Percentiles rank a stretch among this genome's conserved stretches.
Evolutionary conservation across 2,329 filamentous ascomycete genomes (phyloP).

Genomic region (Trichocomaceae sp.): DNA sequence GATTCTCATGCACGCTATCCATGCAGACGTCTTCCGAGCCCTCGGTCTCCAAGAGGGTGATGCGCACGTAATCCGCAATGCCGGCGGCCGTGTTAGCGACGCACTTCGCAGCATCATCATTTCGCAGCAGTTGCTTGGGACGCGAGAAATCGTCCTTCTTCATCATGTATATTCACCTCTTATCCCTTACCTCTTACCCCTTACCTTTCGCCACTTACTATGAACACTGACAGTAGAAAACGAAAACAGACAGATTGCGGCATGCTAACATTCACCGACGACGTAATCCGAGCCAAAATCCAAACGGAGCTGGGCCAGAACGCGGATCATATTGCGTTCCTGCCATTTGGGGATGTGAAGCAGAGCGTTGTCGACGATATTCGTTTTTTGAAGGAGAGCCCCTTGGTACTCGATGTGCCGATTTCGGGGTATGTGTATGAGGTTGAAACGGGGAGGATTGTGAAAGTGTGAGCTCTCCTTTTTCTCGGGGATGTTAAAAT

Average conservation of each 20-base stretch:
- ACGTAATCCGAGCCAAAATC: conserved; percentile 53
- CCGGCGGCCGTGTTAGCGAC: conserved; percentile 60
- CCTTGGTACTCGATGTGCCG: conserved; percentile 53
- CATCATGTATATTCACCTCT: conserved; percentile 26
- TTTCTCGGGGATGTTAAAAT: too few relatives aligned
- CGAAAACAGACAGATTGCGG: conserved; percentile 56
- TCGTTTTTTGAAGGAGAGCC: conserved; percentile 51
- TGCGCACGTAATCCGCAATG: conserved; percentile 72
- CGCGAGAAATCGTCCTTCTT: conserved; percentile 65
- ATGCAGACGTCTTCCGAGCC: conserved; percentile 54
- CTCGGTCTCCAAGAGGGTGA: conserved; percentile 68
- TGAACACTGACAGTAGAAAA: neutral
- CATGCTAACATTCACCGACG: conserved; percentile 55
- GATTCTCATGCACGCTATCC: neutral
- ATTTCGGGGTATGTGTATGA: conserved; percentile 71
- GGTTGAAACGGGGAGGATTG: conserved; percentile 61
- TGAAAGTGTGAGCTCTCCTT: conserved; percentile 30
- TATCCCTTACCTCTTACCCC: too few relatives aligned
- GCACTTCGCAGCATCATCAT: conserved; percentile 69
- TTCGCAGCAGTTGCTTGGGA: conserved; percentile 71
- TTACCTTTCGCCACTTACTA: too few relatives aligned
- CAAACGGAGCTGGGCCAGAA: conserved; percentile 45
- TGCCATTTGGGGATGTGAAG: conserved; percentile 59
- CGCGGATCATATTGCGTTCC: conserved; percentile 51
- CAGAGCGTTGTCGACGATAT: conserved; percentile 62